Percentiles rank a stretch among this genome's conserved stretches.
Conservation (phyloP, 1,284 basidiomycete genomes). For the Apiotrichum domesticum region DNA sequence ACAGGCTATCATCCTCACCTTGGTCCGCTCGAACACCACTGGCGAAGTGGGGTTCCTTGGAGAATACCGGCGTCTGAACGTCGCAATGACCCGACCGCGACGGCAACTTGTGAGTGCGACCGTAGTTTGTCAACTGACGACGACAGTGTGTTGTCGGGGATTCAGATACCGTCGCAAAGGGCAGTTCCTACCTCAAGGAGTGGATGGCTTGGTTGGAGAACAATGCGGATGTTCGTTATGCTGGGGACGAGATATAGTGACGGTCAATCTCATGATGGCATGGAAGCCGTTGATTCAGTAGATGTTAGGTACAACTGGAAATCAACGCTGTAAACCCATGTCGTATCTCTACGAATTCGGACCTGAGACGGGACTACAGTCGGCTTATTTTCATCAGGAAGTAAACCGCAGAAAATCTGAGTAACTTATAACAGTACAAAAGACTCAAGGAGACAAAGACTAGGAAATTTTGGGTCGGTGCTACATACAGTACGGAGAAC, state of each 20-base stretch:
- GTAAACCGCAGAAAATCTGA: too few relatives aligned
- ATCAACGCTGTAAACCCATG: too few relatives aligned
- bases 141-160: conserved; percentile 82
- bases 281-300: not conserved
- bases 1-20: conserved; percentile 74
- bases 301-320: too few relatives aligned
- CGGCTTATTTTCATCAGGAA: too few relatives aligned
- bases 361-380: too few relatives aligned
- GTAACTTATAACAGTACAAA: not conserved
- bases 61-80: conserved; percentile 83
- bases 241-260: conserved; percentile 49
- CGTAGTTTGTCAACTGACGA: not conserved
- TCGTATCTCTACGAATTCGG: too few relatives aligned
- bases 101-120: conserved; percentile 65
- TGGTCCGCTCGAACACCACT: conserved; percentile 77
- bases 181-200: conserved; percentile 70
- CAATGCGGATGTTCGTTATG: conserved; percentile 81
- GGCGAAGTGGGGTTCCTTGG: conserved; percentile 86
- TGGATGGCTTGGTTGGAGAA: conserved; percentile 88
- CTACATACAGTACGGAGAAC: not conserved
- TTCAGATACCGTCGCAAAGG: conserved; percentile 77
- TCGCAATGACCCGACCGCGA: conserved; percentile 89
- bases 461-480: too few relatives aligned
- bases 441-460: not conserved
- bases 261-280: too few relatives aligned